Conservation (phyloP, 306 rosid species). For the Prunus dulcis region DNA sequence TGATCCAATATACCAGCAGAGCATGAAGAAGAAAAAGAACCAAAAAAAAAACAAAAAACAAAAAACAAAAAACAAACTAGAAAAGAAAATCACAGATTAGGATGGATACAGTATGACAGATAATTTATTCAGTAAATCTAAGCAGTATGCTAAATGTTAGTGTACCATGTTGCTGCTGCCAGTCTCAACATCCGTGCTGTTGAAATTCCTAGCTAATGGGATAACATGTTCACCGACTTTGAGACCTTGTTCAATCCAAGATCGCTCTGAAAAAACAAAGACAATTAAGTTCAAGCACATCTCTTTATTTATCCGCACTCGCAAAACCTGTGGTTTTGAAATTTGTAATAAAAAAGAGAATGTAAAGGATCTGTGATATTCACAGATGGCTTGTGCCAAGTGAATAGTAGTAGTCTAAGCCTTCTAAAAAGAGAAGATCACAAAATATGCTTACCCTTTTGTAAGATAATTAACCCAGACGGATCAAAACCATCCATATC, state of each 20-base stretch:
- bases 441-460: constrained; percentile 56
- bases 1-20: neutral
- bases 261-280: constrained; percentile 53
- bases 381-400: constrained; percentile 2
- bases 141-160: neutral
- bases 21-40: neutral
- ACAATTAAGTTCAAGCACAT: constrained; percentile 14
- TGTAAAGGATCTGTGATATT: neutral
- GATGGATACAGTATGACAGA: neutral
- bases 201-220: constrained; percentile 86
- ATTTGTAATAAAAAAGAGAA: neutral
- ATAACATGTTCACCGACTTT: constrained; percentile 88
- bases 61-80: neutral
- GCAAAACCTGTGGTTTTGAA: neutral
- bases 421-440: constrained; percentile 18
- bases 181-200: constrained; percentile 55
- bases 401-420: neutral
- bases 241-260: constrained; percentile 88
- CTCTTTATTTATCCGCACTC: neutral
- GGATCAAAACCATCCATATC: constrained; percentile 93
- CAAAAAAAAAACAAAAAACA: neutral
- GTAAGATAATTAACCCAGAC: constrained; percentile 87
- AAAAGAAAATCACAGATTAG: neutral
- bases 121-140: neutral
- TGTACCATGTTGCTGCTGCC: constrained; percentile 58